Evolutionary conservation across 495 filamentous ascomycete species (phyloP).

Genomic region (Coniosporium apollinis): DNA sequence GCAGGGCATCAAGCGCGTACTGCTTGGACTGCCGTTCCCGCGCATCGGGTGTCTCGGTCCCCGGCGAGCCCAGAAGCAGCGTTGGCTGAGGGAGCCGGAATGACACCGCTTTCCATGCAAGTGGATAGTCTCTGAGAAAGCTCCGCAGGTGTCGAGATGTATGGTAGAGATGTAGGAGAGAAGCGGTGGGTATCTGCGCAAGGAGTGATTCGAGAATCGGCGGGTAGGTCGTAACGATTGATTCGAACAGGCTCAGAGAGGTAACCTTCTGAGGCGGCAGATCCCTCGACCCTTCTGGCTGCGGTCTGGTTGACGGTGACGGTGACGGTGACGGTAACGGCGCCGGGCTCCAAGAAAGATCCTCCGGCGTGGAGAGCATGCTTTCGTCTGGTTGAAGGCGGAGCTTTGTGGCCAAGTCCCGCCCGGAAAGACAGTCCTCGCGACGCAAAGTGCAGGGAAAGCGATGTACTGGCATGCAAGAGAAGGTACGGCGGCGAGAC

Average conservation of each 20-base stretch:
- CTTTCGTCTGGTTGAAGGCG: slow-evolving; percentile 9
- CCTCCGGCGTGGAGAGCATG: not conserved
- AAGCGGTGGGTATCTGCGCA: slow-evolving; percentile 37
- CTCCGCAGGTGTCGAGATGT: slow-evolving; percentile 36
- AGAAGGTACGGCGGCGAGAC: too few species aligned
- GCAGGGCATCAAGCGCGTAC: slow-evolving; percentile 39
- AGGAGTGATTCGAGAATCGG: slow-evolving; percentile 41
- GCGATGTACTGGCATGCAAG: not conserved
- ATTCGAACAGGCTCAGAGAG: slow-evolving; percentile 31
- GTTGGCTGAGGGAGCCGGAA: slow-evolving; percentile 35
- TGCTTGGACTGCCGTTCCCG: slow-evolving; percentile 34
- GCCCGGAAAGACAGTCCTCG: slow-evolving; percentile 12
- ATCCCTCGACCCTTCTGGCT: too few species aligned
- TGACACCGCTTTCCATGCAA: slow-evolving; percentile 44
- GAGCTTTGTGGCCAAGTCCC: slow-evolving; percentile 11
- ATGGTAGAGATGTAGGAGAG: slow-evolving; percentile 41
- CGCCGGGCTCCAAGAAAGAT: slow-evolving; percentile 4
- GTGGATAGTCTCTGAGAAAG: slow-evolving; percentile 39
- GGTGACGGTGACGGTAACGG: not conserved
- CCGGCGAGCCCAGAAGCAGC: slow-evolving; percentile 10
- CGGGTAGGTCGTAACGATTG: slow-evolving; percentile 35
- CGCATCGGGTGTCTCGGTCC: slow-evolving; percentile 18
- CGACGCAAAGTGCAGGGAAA: slow-evolving; percentile 12
- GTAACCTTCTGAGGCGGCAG: not conserved
- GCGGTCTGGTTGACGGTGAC: slow-evolving; percentile 1